A percentile compares a stretch with the other conserved stretches of the same genome.
Conservation (phyloP, 345 rosid genomes). For the Eucalyptus erythrocorys region DNA sequence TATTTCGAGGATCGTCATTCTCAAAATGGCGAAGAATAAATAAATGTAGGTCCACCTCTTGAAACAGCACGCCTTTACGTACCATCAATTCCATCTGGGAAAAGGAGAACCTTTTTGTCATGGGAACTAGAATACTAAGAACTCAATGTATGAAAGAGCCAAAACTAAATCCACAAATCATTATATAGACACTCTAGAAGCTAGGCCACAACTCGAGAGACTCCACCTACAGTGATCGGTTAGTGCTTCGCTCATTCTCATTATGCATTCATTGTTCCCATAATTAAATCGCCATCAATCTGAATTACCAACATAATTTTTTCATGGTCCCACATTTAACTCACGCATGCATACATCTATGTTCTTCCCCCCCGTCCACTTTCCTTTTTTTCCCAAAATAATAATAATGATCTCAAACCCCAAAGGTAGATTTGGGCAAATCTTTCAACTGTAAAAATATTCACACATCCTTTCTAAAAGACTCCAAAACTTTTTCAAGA, state of each 20-base stretch:
- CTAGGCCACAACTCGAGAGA: neutral
- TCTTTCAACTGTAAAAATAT: neutral
- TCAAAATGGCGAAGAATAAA: slow-evolving; percentile 8
- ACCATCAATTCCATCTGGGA: slow-evolving; percentile 96
- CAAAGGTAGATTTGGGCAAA: neutral
- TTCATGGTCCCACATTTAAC: neutral
- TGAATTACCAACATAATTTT: neutral
- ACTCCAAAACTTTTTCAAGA: neutral
- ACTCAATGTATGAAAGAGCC: neutral
- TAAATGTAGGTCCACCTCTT: slow-evolving; percentile 60
- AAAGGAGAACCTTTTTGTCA: slow-evolving; percentile 38
- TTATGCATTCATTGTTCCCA: neutral
- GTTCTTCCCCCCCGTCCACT: neutral
- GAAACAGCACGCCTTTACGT: slow-evolving; percentile 82
- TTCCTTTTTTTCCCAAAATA: no score
- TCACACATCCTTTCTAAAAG: neutral
- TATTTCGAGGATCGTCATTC: neutral
- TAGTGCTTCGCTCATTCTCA: neutral
- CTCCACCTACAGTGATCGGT: neutral
- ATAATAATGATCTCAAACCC: neutral
- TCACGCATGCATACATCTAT: neutral
- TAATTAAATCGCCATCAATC: neutral
- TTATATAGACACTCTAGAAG: neutral
- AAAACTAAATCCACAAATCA: neutral
- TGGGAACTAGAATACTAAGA: neutral